Percentiles rank a stretch among this genome's conserved stretches.
These are phyloP conservation scores for Schizochytrium sp. DNA, from an alignment of 108 stramenopile genomes.

Conservation along the genomic window DNA sequence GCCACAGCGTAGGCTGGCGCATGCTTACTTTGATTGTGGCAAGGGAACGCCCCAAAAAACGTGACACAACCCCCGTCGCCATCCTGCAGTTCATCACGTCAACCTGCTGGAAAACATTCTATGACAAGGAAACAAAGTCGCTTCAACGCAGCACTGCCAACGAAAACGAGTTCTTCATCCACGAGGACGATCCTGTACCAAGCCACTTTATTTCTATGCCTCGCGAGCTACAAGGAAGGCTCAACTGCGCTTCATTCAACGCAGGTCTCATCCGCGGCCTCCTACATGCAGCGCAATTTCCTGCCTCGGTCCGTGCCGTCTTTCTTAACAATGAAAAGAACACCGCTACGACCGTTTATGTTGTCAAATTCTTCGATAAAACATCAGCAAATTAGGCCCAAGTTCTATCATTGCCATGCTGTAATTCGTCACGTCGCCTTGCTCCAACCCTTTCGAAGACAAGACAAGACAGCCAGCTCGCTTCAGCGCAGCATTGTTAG, in stretches of 20 bases:
- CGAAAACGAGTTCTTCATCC: conserved; percentile 3
- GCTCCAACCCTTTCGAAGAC: too few relatives aligned
- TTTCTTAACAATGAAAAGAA: neutral
- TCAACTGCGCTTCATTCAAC: conserved; percentile 11
- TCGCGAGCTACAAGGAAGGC: neutral
- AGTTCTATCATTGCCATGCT: too few relatives aligned
- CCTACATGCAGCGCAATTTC: neutral
- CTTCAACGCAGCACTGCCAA: neutral
- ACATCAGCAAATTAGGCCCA: too few relatives aligned
- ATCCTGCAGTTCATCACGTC: conserved; percentile 11
- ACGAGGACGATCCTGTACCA: neutral
- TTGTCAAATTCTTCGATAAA: neutral
- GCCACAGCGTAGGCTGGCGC: conserved; percentile 1
- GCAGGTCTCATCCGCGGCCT: neutral
- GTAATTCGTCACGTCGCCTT: too few relatives aligned
- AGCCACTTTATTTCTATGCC: conserved; percentile 1
- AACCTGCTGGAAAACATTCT: neutral
- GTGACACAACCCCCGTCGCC: neutral
- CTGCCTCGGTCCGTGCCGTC: neutral
- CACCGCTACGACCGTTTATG: neutral
- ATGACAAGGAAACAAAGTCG: neutral
- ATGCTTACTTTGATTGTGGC: neutral
- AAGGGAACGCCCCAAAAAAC: neutral
- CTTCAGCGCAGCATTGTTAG: neutral
- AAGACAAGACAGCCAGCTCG: too few relatives aligned